Base-by-base conservation (phyloP, 768 basidiomycete genomes). In the Naganishia friedmannii region DNA sequence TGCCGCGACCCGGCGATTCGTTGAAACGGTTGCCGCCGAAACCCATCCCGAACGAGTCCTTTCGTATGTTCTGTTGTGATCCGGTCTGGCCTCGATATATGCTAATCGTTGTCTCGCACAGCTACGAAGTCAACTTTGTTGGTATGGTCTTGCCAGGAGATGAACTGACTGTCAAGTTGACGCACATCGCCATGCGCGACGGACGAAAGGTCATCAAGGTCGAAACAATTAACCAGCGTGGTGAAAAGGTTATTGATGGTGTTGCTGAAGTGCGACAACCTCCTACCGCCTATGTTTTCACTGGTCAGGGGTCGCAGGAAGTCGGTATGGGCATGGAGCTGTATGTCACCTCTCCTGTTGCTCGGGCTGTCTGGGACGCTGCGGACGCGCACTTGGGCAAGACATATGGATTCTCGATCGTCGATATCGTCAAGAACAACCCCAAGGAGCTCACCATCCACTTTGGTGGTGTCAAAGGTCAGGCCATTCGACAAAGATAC, bases 321-420 rank as follows among this genome's bases (percentile, higher is more conserved):
- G 88, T 89, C 55, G 93, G 95, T 23, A 98, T 99, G 96, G 96
- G 96, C 23, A 98, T 99, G 93, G 94, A 97, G 74, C 86, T 99
- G 1, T 99, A 97, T 86, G 90, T 87, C 79, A 86, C 82, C 73
- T 97, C 93, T 5, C 90, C 93, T 53, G 93, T 94, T 23, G 96
- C 96, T 67, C 90, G 91, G 72, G 90, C 92, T 51, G 94, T 98
- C 66, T 99, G 96, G 96, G 95, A 98, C 70, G 88, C 89, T 58
- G 95, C 95, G 65, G 94, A 99, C 77, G 86, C 88, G 53, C 95
- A 99, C 80, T 85, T 99, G 63, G 89, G 90, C 56, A 89, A 91
- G 31, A 92, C 94, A 5, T 97, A 99, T 76, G 96, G 96, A 54
- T 99, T 99, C 85, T 97, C 95, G 5, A 98, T 99, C 79, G 85